A percentile compares a stretch with the other conserved stretches of the same genome.
These are phyloP conservation scores for Heliosperma pusillum DNA, from an alignment of 148 eudicot genomes.

Conservation along the genomic window DNA sequence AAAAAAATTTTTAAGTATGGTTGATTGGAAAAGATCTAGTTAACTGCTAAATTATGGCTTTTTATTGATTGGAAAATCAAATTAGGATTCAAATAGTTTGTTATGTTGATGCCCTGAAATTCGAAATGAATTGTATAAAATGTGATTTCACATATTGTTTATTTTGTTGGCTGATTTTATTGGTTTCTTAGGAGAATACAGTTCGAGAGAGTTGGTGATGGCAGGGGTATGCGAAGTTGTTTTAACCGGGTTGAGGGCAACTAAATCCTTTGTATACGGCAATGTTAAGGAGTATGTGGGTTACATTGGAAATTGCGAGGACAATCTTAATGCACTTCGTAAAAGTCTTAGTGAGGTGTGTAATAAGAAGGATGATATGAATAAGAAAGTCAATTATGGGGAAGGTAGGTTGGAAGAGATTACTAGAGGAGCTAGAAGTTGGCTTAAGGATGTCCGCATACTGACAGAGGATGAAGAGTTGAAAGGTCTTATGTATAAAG, in stretches of 20 bases:
- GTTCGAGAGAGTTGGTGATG: background rate
- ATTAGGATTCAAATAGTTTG: too few relatives aligned
- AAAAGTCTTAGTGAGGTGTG: background rate
- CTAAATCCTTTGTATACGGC: background rate
- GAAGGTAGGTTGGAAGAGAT: background rate
- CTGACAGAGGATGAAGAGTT: background rate
- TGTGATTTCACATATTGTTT: too few relatives aligned
- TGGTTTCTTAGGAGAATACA: background rate
- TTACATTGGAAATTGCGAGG: background rate
- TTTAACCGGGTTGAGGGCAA: background rate
- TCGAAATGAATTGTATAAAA: too few relatives aligned
- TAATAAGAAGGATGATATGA: too few relatives aligned
- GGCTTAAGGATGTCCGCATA: background rate
- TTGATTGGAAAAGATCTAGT: too few relatives aligned
- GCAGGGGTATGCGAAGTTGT: background rate
- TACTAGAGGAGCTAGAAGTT: background rate
- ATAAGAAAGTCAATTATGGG: background rate
- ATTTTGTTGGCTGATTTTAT: too few relatives aligned
- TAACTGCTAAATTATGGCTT: too few relatives aligned
- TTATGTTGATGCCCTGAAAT: too few relatives aligned
- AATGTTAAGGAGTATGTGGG: background rate
- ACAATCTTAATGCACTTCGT: background rate
- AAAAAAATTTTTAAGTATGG: too few relatives aligned
- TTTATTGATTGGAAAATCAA: too few relatives aligned
- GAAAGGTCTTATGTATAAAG: too few relatives aligned